phyloP scores from a whole-genome alignment of 139 green algal genomes.

The Astrephomene gubernaculifera region DNA sequence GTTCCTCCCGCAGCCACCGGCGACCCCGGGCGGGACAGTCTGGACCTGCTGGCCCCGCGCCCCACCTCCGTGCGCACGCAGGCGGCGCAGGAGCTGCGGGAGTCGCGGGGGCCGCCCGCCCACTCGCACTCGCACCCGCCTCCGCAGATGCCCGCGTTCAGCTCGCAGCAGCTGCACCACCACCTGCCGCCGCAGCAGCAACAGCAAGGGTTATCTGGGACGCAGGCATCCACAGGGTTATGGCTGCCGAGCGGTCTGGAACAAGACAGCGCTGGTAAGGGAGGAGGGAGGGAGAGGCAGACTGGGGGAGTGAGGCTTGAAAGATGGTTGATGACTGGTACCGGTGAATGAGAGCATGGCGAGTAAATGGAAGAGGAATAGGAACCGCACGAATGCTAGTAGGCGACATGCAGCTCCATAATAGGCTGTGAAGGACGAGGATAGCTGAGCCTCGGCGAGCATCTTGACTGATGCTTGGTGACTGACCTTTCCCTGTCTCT shows the following conservation, averaged over 20 bases:
- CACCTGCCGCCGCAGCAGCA: not conserved
- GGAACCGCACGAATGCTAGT: too few species aligned
- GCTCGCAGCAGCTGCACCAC: not conserved
- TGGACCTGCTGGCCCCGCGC: not conserved
- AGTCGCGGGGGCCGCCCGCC: not conserved
- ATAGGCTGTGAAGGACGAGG: too few species aligned
- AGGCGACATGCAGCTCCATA: too few species aligned
- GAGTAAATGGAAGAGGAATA: too few species aligned
- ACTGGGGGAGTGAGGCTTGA: too few species aligned
- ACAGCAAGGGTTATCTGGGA: too few species aligned
- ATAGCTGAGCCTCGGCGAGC: too few species aligned
- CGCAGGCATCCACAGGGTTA: constrained; percentile 13
- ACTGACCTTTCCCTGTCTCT: too few species aligned
- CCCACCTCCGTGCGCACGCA: constrained; percentile 7
- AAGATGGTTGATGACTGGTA: too few species aligned
- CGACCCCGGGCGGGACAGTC: not conserved
- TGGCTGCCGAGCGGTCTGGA: constrained; percentile 37
- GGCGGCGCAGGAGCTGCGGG: constrained; percentile 17
- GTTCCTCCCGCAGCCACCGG: not conserved
- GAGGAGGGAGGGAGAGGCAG: not conserved
- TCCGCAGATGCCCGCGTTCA: not conserved
- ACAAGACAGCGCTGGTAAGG: constrained; percentile 19
- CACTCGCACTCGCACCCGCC: constrained; percentile 30
- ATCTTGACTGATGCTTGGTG: too few species aligned
- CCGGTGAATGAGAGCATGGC: too few species aligned